These are phyloP conservation scores for Diaporthe citrichinensis DNA, from an alignment of 2,329 filamentous ascomycete genomes.

Conservation along the genomic window DNA sequence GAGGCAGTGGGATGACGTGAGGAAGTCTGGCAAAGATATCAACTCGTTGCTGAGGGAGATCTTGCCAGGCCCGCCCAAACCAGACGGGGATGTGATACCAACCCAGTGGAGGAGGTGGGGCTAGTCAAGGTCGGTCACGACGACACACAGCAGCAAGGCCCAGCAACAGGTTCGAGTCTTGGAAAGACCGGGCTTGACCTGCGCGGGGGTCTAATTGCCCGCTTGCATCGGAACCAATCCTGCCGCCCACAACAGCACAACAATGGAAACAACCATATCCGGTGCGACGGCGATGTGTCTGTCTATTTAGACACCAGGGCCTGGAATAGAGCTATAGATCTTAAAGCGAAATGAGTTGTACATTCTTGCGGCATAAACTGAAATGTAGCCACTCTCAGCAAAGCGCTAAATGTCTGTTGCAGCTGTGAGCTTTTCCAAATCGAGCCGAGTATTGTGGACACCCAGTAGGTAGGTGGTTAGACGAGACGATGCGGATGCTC, in stretches of 20 bases:
- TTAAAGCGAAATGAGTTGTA: background rate
- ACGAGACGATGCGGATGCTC: background rate
- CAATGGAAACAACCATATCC: background rate
- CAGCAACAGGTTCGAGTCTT: background rate
- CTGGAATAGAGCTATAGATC: background rate
- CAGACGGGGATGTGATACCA: constrained; percentile 30
- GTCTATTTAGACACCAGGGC: background rate
- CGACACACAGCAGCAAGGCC: background rate
- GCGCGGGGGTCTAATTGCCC: background rate
- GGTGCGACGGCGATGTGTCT: background rate
- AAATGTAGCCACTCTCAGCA: background rate
- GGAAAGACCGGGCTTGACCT: background rate
- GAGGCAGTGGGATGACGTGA: constrained; percentile 53
- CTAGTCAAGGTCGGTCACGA: background rate
- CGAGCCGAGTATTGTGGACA: background rate
- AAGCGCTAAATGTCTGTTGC: background rate
- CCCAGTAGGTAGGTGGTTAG: background rate
- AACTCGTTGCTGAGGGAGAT: constrained; percentile 55
- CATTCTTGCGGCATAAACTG: background rate
- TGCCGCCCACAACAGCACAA: background rate
- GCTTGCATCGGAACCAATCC: background rate
- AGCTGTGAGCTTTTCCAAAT: background rate
- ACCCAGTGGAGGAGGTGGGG: constrained; percentile 40
- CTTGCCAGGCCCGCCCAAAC: constrained; percentile 38
- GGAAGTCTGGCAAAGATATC: constrained; percentile 49